A percentile compares a stretch with the other conserved stretches of the same genome.
Evolutionary conservation across 2,329 filamentous ascomycete genomes (phyloP).

Genomic region (Corynespora cassiicola): DNA sequence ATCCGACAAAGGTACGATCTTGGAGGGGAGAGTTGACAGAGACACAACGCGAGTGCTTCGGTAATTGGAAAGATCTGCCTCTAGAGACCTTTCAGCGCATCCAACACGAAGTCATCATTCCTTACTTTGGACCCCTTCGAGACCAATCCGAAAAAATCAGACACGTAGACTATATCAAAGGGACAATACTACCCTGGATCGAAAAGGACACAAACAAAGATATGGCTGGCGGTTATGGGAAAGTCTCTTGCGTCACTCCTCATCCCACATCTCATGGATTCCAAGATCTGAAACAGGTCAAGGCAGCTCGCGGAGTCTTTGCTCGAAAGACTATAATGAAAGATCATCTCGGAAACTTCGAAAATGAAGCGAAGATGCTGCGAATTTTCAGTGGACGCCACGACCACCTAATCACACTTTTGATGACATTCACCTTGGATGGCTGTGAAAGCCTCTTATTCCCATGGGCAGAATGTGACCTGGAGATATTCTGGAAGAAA

Average conservation of each 20-base stretch:
- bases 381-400: slow-evolving; percentile 8
- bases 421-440: slow-evolving; percentile 9
- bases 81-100: neutral
- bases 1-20: no score
- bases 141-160: neutral
- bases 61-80: neutral
- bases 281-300: slow-evolving; percentile 4
- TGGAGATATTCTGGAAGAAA: slow-evolving; percentile 6
- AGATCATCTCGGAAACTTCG: slow-evolving; percentile 6
- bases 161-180: slow-evolving; percentile 3
- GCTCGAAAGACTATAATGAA: slow-evolving; percentile 6
- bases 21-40: no score
- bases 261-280: slow-evolving; percentile 7
- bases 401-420: slow-evolving; percentile 10
- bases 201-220: neutral
- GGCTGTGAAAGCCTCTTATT: slow-evolving; percentile 8
- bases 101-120: slow-evolving; percentile 1
- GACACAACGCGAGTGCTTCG: no score
- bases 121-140: slow-evolving; percentile 2
- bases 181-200: slow-evolving; percentile 7
- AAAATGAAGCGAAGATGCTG: slow-evolving; percentile 11
- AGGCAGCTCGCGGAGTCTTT: neutral
- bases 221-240: slow-evolving; percentile 6
- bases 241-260: slow-evolving; percentile 2
- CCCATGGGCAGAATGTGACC: slow-evolving; percentile 11